These are phyloP conservation scores for Neurospora sp. DNA, from an alignment of 495 filamentous ascomycete species.

Conservation along the genomic window DNA sequence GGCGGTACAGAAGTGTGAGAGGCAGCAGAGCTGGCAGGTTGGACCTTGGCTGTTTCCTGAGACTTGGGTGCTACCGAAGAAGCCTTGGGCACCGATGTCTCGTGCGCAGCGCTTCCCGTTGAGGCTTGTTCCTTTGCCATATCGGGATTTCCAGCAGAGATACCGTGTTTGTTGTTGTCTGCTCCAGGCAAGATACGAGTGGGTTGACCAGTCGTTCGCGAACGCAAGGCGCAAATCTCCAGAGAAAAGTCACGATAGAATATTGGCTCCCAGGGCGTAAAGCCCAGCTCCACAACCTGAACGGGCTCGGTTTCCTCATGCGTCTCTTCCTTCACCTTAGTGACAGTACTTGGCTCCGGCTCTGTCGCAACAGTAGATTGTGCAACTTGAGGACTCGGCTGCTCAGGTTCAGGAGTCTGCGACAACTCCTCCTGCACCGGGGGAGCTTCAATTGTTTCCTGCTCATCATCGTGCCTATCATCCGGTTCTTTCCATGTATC, in stretches of 20 bases:
- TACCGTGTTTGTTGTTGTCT: not conserved
- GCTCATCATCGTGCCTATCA: constrained; percentile 27
- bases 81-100: constrained; percentile 1
- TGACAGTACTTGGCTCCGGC: not conserved
- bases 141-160: not conserved
- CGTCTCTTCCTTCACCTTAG: not conserved
- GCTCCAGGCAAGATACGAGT: constrained; percentile 11
- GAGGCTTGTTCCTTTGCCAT: constrained; percentile 5
- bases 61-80: not conserved
- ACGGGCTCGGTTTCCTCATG: not conserved
- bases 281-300: constrained; percentile 10
- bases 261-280: constrained; percentile 18
- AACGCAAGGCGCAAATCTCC: constrained; percentile 15
- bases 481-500: constrained; percentile 69
- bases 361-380: not conserved
- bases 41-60: not conserved
- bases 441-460: constrained; percentile 27
- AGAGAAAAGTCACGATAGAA: constrained; percentile 6
- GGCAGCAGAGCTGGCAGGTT: constrained; percentile 1
- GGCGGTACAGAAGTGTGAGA: not conserved
- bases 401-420: constrained; percentile 23
- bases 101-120: not conserved
- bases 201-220: constrained; percentile 18
- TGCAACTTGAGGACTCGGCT: not conserved
- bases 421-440: constrained; percentile 12